Evolutionary conservation across 2,329 filamentous ascomycete genomes (phyloP).

Genomic region (Sarocladium strictum): DNA sequence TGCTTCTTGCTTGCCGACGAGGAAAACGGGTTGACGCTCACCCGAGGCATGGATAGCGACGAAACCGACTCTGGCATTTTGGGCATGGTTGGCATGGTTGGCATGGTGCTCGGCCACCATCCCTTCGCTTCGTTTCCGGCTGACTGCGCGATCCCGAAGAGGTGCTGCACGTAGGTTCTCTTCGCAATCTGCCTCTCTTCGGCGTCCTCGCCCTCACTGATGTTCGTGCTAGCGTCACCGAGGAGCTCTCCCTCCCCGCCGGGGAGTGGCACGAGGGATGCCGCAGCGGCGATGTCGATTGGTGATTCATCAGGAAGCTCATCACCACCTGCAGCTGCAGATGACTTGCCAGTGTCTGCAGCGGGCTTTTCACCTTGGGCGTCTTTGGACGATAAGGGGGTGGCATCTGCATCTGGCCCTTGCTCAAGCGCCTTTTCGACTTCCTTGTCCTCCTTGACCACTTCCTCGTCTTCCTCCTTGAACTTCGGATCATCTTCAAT

Average conservation of each 20-base stretch:
- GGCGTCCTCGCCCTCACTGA: constrained; percentile 23
- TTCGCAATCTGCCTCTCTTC: constrained; percentile 20
- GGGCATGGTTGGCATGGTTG: constrained; percentile 29
- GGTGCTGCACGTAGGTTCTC: constrained; percentile 40
- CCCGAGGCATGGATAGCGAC: constrained; percentile 4
- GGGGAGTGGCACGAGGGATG: constrained; percentile 42
- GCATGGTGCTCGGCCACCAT: constrained; percentile 39
- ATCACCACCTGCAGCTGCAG: constrained; percentile 10
- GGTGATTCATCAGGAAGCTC: constrained; percentile 36
- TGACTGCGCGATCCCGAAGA: constrained; percentile 43
- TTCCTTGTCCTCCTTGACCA: constrained; percentile 22
- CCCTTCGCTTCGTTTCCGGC: constrained; percentile 39
- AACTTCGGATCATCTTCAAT: constrained; percentile 42
- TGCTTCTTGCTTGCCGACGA: constrained; percentile 7
- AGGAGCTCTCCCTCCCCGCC: constrained; percentile 31
- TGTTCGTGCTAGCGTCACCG: constrained; percentile 22
- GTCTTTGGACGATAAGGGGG: neutral
- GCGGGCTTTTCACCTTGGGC: constrained; percentile 13
- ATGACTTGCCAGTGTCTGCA: constrained; percentile 2
- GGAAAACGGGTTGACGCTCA: constrained; percentile 4
- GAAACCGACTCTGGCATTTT: constrained; percentile 22
- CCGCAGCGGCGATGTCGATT: constrained; percentile 47
- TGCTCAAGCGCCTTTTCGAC: constrained; percentile 25
- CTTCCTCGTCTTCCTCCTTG: constrained; percentile 31
- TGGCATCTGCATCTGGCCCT: constrained; percentile 13